Evolutionary conservation across 352 stramenopile species (phyloP).

Genomic region (Phytophthora europaea): DNA sequence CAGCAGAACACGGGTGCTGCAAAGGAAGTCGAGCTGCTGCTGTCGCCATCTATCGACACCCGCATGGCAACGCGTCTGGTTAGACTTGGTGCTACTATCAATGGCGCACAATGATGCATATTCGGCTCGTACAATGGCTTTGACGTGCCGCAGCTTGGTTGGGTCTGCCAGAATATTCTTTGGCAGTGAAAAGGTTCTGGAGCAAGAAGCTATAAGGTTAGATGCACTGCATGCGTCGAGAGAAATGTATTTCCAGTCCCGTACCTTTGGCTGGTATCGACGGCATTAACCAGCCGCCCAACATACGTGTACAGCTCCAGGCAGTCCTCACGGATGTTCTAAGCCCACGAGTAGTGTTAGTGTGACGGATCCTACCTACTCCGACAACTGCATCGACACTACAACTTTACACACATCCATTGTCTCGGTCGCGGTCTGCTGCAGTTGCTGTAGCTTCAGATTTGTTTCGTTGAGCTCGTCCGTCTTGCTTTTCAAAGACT

Average conservation of each 20-base stretch:
- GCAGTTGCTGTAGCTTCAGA: slow-evolving; percentile 48
- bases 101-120: neutral
- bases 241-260: neutral
- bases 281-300: slow-evolving; percentile 47
- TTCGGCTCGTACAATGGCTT: slow-evolving; percentile 64
- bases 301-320: slow-evolving; percentile 77
- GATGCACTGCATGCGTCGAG: neutral
- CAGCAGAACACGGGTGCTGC: slow-evolving; percentile 16
- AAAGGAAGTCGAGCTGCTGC: slow-evolving; percentile 33
- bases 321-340: slow-evolving; percentile 79
- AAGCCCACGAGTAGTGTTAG: slow-evolving; percentile 9
- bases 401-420: slow-evolving; percentile 54
- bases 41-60: slow-evolving; percentile 56
- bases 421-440: slow-evolving; percentile 41
- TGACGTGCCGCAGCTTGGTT: slow-evolving; percentile 74
- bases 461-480: slow-evolving; percentile 49
- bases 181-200: slow-evolving; percentile 40
- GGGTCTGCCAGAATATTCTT: slow-evolving; percentile 85
- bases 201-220: slow-evolving; percentile 10
- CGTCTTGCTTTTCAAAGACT: slow-evolving; percentile 65
- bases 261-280: slow-evolving; percentile 39
- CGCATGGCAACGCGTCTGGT: neutral
- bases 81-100: neutral
- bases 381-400: neutral
- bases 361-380: neutral